phyloP scores from a whole-genome alignment of 495 filamentous ascomycete genomes.

The Lasiosphaeria ovina region DNA sequence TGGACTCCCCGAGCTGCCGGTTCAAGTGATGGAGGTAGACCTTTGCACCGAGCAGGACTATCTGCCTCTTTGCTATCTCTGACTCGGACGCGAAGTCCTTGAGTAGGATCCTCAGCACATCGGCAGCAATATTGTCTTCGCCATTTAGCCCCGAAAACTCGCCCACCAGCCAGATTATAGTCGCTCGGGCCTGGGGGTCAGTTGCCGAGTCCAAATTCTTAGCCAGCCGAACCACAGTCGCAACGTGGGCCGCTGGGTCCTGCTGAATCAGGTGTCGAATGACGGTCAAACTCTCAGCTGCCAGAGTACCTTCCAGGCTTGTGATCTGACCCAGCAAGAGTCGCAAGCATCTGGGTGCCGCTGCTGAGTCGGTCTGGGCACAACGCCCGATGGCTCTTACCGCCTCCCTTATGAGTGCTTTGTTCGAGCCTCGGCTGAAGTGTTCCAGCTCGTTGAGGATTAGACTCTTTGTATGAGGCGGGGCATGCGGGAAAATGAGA shows the following conservation, averaged over 20 bases:
- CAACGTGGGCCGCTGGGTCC: conserved; percentile 68
- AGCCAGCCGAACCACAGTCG: conserved; percentile 84
- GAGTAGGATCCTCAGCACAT: conserved; percentile 85
- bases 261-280: conserved; percentile 95
- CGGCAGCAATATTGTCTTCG: conserved; percentile 83
- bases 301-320: conserved; percentile 78
- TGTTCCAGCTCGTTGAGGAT: conserved; percentile 91
- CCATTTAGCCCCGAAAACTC: conserved; percentile 81
- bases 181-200: conserved; percentile 81
- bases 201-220: conserved; percentile 84
- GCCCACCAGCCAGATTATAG: conserved; percentile 95
- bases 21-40: conserved; percentile 90
- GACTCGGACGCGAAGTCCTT: conserved; percentile 81
- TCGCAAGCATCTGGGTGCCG: conserved; percentile 71
- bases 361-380: conserved; percentile 69
- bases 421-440: conserved; percentile 75
- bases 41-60: conserved; percentile 87
- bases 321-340: conserved; percentile 82
- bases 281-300: conserved; percentile 87
- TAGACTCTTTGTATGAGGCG: conserved; percentile 71
- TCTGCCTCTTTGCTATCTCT: conserved; percentile 84
- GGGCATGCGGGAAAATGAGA: conserved; percentile 80
- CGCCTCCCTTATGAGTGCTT: conserved; percentile 77
- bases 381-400: conserved; percentile 92
- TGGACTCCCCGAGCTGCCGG: conserved; percentile 43